Conservation (phyloP, 768 basidiomycete species). For the Solioccasus polychromus region DNA sequence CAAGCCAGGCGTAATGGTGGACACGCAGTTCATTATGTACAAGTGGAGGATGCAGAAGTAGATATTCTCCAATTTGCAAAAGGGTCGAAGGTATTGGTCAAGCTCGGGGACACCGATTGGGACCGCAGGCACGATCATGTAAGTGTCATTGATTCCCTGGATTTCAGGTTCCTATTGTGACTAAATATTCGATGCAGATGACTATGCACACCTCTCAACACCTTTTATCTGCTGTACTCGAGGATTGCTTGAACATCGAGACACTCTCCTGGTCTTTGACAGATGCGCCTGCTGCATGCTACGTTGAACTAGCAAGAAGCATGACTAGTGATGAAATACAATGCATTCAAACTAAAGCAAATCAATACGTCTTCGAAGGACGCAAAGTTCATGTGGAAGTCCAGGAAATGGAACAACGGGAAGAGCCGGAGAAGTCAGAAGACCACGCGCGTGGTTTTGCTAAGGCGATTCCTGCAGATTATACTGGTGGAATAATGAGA, state of each 20-base stretch:
- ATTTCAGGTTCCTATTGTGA: neutral
- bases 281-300: conserved; percentile 62
- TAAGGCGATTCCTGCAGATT: conserved; percentile 63
- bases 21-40: conserved; percentile 72
- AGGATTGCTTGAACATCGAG: conserved; percentile 56
- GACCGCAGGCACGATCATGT: conserved; percentile 74
- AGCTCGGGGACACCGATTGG: conserved; percentile 58
- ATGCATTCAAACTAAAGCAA: conserved; percentile 59
- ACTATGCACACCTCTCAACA: conserved; percentile 85
- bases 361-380: conserved; percentile 67
- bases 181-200: conserved; percentile 46
- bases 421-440: conserved; percentile 32
- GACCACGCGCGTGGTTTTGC: conserved; percentile 51
- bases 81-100: conserved; percentile 50
- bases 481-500: conserved; percentile 74
- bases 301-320: conserved; percentile 72
- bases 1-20: conserved; percentile 69
- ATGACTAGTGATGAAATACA: conserved; percentile 63
- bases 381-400: conserved; percentile 71
- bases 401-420: conserved; percentile 52
- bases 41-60: conserved; percentile 37
- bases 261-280: conserved; percentile 85
- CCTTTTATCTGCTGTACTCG: conserved; percentile 76
- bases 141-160: conserved; percentile 24
- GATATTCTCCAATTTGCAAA: conserved; percentile 47